A percentile compares a stretch with the other conserved stretches of the same genome.
These are phyloP conservation scores for Hypsizygus ulmarius DNA, from an alignment of 1,284 basidiomycete species.

Conservation along the genomic window DNA sequence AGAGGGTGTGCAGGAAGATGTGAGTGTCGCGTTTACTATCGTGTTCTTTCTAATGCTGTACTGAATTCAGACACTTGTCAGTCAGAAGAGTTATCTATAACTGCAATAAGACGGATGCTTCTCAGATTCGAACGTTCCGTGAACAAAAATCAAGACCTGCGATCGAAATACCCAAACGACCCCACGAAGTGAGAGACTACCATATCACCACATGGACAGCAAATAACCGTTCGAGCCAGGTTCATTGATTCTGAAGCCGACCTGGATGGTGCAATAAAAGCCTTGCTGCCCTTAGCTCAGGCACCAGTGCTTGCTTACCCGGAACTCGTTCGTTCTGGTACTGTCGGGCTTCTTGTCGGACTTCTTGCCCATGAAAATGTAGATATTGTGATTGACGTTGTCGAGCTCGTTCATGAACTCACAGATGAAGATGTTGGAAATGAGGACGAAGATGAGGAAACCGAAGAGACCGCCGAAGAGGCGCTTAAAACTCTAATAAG, in stretches of 20 bases:
- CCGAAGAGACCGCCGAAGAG: conserved; percentile 63
- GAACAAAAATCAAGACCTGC: conserved; percentile 92
- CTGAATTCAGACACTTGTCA: conserved; percentile 32
- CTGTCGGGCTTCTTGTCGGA: conserved; percentile 70
- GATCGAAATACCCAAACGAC: conserved; percentile 88
- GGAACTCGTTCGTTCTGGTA: conserved; percentile 79
- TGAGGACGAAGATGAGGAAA: conserved; percentile 69
- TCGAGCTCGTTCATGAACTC: conserved; percentile 90
- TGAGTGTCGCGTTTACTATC: conserved; percentile 36
- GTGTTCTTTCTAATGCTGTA: conserved; percentile 24
- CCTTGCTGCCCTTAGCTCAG: conserved; percentile 87
- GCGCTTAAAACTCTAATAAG: conserved; percentile 74
- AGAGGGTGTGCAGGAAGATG: conserved; percentile 65
- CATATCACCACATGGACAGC: not conserved
- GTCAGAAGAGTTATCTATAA: conserved; percentile 67
- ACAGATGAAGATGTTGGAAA: conserved; percentile 95
- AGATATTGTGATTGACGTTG: conserved; percentile 90
- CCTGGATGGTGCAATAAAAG: conserved; percentile 84
- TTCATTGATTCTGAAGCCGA: conserved; percentile 99
- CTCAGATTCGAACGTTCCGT: conserved; percentile 85
- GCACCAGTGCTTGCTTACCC: conserved; percentile 83
- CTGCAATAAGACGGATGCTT: conserved; percentile 72
- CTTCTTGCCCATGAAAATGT: conserved; percentile 91
- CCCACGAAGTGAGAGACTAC: conserved; percentile 72
- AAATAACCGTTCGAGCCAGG: conserved; percentile 40